Conservation (phyloP, 768 basidiomycete genomes). For the Cyclocybe aegerita region DNA sequence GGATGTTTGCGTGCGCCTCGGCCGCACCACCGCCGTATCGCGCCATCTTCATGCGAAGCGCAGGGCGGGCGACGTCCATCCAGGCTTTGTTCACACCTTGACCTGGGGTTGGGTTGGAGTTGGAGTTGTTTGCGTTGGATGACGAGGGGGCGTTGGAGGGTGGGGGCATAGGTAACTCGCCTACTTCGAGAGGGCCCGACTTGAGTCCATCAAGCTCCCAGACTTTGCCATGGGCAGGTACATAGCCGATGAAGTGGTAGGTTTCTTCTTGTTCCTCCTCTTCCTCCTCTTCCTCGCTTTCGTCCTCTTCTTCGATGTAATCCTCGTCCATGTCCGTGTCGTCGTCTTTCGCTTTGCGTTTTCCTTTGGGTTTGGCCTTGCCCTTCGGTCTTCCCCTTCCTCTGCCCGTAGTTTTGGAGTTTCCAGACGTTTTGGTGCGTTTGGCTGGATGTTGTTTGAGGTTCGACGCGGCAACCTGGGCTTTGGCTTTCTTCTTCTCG, state of each 20-base stretch:
- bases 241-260: constrained; percentile 68
- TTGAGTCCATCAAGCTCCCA: constrained; percentile 72
- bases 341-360: constrained; percentile 8
- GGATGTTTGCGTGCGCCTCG: constrained; percentile 44
- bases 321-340: constrained; percentile 25
- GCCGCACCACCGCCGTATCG: constrained; percentile 46
- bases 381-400: constrained; percentile 8
- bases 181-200: constrained; percentile 61
- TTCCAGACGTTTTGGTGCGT: constrained; percentile 19
- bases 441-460: constrained; percentile 31
- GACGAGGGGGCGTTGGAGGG: constrained; percentile 6
- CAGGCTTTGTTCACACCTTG: constrained; percentile 31
- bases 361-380: constrained; percentile 5
- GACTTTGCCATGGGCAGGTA: constrained; percentile 61
- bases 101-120: background rate
- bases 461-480: constrained; percentile 34
- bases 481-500: constrained; percentile 31
- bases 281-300: constrained; percentile 17
- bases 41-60: constrained; percentile 60
- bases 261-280: constrained; percentile 41
- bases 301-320: constrained; percentile 27
- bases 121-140: background rate
- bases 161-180: constrained; percentile 38
- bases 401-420: constrained; percentile 19
- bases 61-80: constrained; percentile 65